Evolutionary conservation across 768 basidiomycete genomes (phyloP), one percentile per base, ranked within the genome.

Genomic region (Russula foetens): DNA sequence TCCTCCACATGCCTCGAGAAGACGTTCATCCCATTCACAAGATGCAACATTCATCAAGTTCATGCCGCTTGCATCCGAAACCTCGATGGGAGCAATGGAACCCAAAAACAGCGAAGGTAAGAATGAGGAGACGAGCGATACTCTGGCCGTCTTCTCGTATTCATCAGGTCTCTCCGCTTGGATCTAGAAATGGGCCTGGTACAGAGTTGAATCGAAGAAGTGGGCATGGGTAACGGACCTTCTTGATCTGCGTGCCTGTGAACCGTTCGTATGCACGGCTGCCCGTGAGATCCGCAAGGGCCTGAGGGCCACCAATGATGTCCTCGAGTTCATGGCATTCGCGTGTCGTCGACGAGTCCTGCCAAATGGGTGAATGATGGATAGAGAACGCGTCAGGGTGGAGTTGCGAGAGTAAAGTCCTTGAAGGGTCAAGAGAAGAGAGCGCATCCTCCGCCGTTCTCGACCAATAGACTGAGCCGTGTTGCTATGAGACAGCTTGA

Each of bases 61-160:
- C 90, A 91, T 93, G 0, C 92, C 92, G 69, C 88, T 91, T 2
- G 90, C 90, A 71, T 94, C 92, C 26, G 85, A 84, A n/a, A 86
- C 82, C 66, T 95, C 92, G 54, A 92, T 85, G 0, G 90, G 88
- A 11, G 86, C 87, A 64, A 92, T 80, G 51, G 74, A 72, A 4
- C 90, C 88, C 50, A 92, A 76, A 69, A 94, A 86, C n/a, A 96
- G 71, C 0, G 91, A 92, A 4, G 90, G 80, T 60, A 92, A 75
- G 75, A 90, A 92, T 19, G 88, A 90, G 14, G 88, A 90, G 8
- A 93, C 85, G 33, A 95, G 78, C 8, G 88, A 89, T 44, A 96
- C 84, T 39, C 83, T 79, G 23, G 78, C 74, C 19, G 90, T 90
- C 1, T 75, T 72, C 26, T 73, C 75, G 69, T 90, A 90, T 6